phyloP scores from a whole-genome alignment of 108 stramenopile genomes.

The Cylindrotheca closterium region DNA sequence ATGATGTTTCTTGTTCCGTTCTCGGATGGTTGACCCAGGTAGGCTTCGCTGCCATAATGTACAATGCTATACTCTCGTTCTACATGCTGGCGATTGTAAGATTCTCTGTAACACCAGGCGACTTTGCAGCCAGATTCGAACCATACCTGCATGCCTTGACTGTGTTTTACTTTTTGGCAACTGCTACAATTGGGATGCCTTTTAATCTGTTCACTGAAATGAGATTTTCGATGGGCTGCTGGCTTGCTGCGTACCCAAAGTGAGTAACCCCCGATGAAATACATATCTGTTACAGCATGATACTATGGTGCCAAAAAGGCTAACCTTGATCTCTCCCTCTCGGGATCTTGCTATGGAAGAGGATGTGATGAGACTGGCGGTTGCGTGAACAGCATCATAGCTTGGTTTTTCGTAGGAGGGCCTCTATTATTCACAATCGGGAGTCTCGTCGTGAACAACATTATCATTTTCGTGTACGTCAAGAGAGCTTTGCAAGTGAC shows the following conservation, averaged over 20 bases:
- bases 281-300: no score
- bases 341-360: no score
- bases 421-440: not conserved
- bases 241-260: constrained; percentile 8
- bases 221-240: constrained; percentile 1
- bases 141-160: constrained; percentile 12
- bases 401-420: constrained; percentile 5
- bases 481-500: not conserved
- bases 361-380: constrained; percentile 6
- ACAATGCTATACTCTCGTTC: constrained; percentile 27
- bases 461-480: constrained; percentile 5
- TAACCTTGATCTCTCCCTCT: no score
- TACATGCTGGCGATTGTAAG: constrained; percentile 28
- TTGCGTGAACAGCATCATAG: not conserved
- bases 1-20: constrained; percentile 26
- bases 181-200: not conserved
- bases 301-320: no score
- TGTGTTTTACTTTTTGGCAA: not conserved
- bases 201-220: not conserved
- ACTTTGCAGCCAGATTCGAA: constrained; percentile 8
- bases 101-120: constrained; percentile 7
- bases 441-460: constrained; percentile 6
- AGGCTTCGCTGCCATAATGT: constrained; percentile 11
- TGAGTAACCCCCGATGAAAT: no score
- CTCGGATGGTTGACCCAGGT: constrained; percentile 25